phyloP scores from a whole-genome alignment of 495 filamentous ascomycete genomes.

The Thozetella sp. region DNA sequence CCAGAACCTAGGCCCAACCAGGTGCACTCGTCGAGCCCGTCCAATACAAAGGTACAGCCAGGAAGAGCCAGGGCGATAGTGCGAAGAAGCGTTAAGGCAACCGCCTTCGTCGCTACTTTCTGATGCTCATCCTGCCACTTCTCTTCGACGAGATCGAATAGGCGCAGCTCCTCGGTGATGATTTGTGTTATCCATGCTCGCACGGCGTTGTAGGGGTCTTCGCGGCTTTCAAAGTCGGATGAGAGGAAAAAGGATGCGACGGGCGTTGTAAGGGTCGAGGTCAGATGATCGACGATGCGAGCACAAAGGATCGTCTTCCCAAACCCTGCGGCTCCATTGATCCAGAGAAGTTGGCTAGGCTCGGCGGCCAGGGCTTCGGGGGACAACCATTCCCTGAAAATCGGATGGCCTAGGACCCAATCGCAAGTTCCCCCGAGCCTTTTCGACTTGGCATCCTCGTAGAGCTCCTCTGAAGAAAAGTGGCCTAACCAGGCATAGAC shows the following conservation, averaged over 20 bases:
- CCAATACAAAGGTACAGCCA: slow-evolving; percentile 20
- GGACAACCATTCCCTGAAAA: neutral
- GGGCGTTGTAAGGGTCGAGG: neutral
- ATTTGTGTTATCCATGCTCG: slow-evolving; percentile 28
- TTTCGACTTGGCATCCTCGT: neutral
- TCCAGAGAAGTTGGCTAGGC: slow-evolving; percentile 23
- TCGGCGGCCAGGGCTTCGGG: slow-evolving; percentile 2
- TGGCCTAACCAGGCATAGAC: neutral
- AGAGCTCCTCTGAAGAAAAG: neutral
- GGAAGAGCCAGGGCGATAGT: slow-evolving; percentile 13
- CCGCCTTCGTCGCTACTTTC: slow-evolving; percentile 10
- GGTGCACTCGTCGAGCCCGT: slow-evolving; percentile 29
- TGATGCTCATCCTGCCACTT: slow-evolving; percentile 6
- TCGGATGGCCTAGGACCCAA: neutral
- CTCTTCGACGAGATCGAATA: slow-evolving; percentile 12
- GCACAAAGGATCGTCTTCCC: slow-evolving; percentile 30
- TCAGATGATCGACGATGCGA: slow-evolving; percentile 19
- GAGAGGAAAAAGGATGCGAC: slow-evolving; percentile 28
- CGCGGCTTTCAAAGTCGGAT: slow-evolving; percentile 15
- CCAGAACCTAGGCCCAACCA: slow-evolving; percentile 4
- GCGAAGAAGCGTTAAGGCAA: slow-evolving; percentile 15
- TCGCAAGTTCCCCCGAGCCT: neutral
- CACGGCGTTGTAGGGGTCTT: slow-evolving; percentile 18
- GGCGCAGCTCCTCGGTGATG: slow-evolving; percentile 7
- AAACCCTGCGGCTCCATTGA: slow-evolving; percentile 24